Conservation (phyloP, 2,329 filamentous ascomycete genomes). For the Calonectria hawksworthii region DNA sequence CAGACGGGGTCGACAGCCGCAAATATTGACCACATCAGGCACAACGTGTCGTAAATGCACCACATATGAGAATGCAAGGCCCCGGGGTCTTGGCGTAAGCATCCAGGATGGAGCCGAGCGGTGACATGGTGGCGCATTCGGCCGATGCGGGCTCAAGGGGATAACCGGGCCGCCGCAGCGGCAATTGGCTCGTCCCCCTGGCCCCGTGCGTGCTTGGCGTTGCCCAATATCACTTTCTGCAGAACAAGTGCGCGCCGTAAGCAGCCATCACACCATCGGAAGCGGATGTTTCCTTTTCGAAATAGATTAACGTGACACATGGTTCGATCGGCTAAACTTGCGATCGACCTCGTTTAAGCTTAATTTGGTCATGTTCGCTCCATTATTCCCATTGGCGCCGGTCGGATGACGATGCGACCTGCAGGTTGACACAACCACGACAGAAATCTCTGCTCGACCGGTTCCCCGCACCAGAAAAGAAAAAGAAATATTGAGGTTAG, state of each 20-base stretch:
- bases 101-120: conserved; percentile 4
- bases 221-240: background rate
- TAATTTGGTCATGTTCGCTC: background rate
- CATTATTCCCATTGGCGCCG: background rate
- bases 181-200: background rate
- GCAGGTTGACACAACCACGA: background rate
- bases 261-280: conserved; percentile 7
- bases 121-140: background rate
- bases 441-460: background rate
- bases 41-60: background rate
- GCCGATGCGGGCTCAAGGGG: background rate
- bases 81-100: conserved; percentile 4
- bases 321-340: background rate
- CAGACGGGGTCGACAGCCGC: background rate
- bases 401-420: background rate
- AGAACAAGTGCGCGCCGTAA: background rate
- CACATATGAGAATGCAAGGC: background rate
- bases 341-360: conserved; percentile 7
- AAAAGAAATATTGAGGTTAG: background rate
- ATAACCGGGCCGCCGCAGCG: background rate
- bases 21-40: background rate
- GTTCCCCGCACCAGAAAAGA: background rate
- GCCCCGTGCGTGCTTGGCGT: conserved; percentile 11
- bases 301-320: background rate
- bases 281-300: background rate